Evolutionary conservation across 768 basidiomycete genomes (phyloP), one percentile per base, ranked within the genome.

Genomic region (Nevesoporus exiguus): DNA sequence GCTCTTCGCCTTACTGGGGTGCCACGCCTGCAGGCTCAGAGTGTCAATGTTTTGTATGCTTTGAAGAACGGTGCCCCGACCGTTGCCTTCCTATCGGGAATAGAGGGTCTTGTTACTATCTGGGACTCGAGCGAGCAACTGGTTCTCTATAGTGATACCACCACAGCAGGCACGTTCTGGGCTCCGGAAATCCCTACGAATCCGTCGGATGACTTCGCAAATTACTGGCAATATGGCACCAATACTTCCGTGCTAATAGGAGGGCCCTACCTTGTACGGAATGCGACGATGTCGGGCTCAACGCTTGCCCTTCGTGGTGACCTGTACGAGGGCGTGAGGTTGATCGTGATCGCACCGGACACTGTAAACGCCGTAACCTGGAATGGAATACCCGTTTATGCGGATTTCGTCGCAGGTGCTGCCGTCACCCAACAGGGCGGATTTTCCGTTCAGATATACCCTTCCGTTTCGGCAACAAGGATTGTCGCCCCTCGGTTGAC

Each of bases 141-240:
- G 19, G 68, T 93, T 25, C 70, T 92, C 13, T 90, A 76, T 61
- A 80, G 82, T 7, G 89, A 92, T 62, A 76, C 82, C 0, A 71
- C 63, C 14, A 86, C 86, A 0, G 84, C 85, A 3, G 80, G 77
- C 29, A 85, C 84, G 0, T 90, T 90, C 74, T 93, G 87, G 84
- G 76, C 85, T 5, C 92, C 92, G 2, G 77, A 80, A 17, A 74
- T 92, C 40, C 68, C 83, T 6, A 70, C 72, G 0, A 58, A 64
- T 7, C 39, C 55, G 19, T 68, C 63, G 4, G 70, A 76, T 27
- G 73, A 77, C 13, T 75, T 85, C 51, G 73, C 73, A 39, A 82
- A 80, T 59, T 91, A 76, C 75, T 92, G 86, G 85, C 76, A 82
- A 49, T 72, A 89, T 47, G 90, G 90, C 25, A 84, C 86, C 22